Base-by-base conservation (phyloP, 495 filamentous ascomycete species). In the Copromyces sp. region DNA sequence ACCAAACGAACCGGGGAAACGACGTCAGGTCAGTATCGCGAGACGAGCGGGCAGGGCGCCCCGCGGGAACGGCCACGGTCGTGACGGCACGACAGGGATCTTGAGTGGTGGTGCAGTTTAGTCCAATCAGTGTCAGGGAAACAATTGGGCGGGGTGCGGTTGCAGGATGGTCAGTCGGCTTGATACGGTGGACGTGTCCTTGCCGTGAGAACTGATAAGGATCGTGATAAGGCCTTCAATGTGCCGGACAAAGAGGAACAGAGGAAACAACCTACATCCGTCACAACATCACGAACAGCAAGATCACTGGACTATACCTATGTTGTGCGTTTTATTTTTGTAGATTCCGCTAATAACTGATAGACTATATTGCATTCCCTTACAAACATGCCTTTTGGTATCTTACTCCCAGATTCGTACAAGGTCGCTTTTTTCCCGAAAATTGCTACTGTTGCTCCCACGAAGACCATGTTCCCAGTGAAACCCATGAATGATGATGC, bases 381-480 rank as follows among this genome's bases (percentile, higher is more conserved):
- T 20, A 38, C 42, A 71, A 59, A 59, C 44, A 71, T 35, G 70
- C 70, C 70, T 59, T 59, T 71, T 77, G 77, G 77, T 80, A 78
- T 80, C 80, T 80, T 77, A 75, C 70, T 73, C 73, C 77, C 74
- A 61, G 53, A 45, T 59, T 38, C 42, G 29, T n/a, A 71, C 39
- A 69, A 74, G 77, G 71, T 75, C 47, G 47, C 24, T 59, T 32
- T 32, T 14, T 32, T 14, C 29, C 53, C 53, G 24, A 76, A 77
- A 71, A 74, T 75, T 70, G 68, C 53, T 61, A 61, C 47, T 65
- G 53, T 65, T 65, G 53, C 53, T 29, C 53, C 16, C 3, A 14
- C 1, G 35, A 65, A 65, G 53, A 17, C 29, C 53, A 35, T 65
- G 53, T 65, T 65, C 53, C 29, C 53, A 35, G 53, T 35, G 29